A percentile compares a stretch with the other conserved stretches of the same genome.
Evolutionary conservation across 208 protist species (phyloP).

Genomic region (Wallacemonas rigidus): DNA sequence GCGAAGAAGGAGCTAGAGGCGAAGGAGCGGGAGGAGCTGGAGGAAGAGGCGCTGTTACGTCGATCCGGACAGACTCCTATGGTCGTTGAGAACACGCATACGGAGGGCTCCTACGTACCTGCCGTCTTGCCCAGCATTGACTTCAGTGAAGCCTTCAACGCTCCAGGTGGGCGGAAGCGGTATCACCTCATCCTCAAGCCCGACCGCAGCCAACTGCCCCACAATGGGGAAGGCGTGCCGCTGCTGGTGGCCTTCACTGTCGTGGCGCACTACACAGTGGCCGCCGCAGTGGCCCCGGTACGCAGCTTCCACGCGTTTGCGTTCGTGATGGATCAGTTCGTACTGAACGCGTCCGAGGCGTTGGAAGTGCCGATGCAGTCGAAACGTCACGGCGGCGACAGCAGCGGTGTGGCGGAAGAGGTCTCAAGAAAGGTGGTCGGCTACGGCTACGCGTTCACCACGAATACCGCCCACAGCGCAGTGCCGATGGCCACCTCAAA

Average conservation of each 20-base stretch:
- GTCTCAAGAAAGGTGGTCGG: constrained; percentile 22
- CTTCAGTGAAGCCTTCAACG: constrained; percentile 65
- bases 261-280: constrained; percentile 38
- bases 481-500: constrained; percentile 20
- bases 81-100: constrained; percentile 8
- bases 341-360: constrained; percentile 51
- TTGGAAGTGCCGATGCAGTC: not conserved
- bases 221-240: constrained; percentile 35
- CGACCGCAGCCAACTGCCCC: constrained; percentile 26
- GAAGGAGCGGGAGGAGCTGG: constrained; percentile 17
- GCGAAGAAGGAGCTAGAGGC: constrained; percentile 18
- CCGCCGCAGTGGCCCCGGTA: constrained; percentile 14
- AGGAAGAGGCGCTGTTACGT: constrained; percentile 19
- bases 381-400: not conserved
- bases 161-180: constrained; percentile 39
- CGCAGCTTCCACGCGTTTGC: constrained; percentile 57
- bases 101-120: constrained; percentile 33
- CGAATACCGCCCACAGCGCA: constrained; percentile 34
- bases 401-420: constrained; percentile 16
- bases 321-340: constrained; percentile 54
- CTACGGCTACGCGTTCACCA: constrained; percentile 66
- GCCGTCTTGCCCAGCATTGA: constrained; percentile 40
- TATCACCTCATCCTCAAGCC: constrained; percentile 51
- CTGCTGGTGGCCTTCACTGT: constrained; percentile 50
- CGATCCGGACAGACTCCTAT: not conserved